phyloP scores from a whole-genome alignment of 164 flowering plant species.

The Magnolia changhungtana region DNA sequence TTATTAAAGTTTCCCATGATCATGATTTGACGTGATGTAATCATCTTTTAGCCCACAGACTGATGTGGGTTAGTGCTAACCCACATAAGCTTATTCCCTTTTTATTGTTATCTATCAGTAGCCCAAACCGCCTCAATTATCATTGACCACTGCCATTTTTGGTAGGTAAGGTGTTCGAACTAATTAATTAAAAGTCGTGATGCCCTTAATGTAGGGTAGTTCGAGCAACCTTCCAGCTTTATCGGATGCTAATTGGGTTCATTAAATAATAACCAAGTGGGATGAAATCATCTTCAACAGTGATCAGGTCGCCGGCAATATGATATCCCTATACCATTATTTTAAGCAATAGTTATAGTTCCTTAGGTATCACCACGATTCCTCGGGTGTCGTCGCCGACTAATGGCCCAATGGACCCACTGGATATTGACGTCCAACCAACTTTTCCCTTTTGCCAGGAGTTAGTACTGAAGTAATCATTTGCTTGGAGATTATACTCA shows the following conservation, averaged over 20 bases:
- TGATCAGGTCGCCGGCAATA: not conserved
- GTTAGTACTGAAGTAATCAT: not conserved
- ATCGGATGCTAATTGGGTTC: not conserved
- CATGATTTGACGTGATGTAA: constrained; percentile 1
- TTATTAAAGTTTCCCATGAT: constrained; percentile 2
- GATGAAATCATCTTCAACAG: not conserved
- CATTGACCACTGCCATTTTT: not conserved
- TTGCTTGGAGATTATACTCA: not conserved
- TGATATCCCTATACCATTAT: not conserved
- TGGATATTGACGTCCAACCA: not conserved
- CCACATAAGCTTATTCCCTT: not conserved
- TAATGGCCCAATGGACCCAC: not conserved
- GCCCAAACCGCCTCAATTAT: not conserved
- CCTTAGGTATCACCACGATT: not conserved
- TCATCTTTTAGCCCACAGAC: constrained; percentile 1
- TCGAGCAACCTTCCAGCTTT: not conserved
- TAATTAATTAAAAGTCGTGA: not conserved
- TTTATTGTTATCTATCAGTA: too few species aligned
- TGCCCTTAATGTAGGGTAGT: not conserved
- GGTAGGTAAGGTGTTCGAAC: not conserved
- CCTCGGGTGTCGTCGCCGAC: too few species aligned
- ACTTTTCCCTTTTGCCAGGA: not conserved
- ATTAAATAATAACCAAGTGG: constrained; percentile 1
- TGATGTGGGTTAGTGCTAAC: not conserved
- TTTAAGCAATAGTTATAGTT: not conserved